phyloP scores from a whole-genome alignment of 2,329 filamentous ascomycete species.

The Claviceps monticola region DNA sequence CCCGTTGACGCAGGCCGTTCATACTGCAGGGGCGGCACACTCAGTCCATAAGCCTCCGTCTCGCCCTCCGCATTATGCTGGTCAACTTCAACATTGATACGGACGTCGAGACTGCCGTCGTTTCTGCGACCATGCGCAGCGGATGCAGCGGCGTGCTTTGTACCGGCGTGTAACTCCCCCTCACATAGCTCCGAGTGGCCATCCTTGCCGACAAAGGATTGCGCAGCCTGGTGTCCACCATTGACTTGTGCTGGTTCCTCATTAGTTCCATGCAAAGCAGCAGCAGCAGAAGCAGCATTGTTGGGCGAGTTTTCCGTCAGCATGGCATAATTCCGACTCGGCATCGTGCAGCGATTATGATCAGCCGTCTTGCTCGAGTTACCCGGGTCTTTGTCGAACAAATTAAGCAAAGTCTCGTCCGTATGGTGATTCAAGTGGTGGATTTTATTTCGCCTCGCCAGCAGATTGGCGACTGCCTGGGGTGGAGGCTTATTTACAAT shows the following conservation, averaged over 20 bases:
- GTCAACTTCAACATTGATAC: conserved; percentile 75
- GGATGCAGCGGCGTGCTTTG: conserved; percentile 59
- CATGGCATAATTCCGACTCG: conserved; percentile 85
- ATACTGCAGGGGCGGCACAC: conserved; percentile 57
- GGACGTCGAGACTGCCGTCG: conserved; percentile 61
- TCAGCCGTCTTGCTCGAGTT: conserved; percentile 55
- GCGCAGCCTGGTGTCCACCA: conserved; percentile 7
- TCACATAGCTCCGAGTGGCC: conserved; percentile 58
- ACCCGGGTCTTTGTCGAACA: conserved; percentile 85
- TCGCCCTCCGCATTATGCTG: conserved; percentile 68
- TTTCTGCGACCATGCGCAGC: conserved; percentile 37
- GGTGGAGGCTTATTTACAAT: conserved; percentile 94
- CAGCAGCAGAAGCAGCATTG: conserved; percentile 16
- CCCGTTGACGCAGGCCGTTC: conserved; percentile 2
- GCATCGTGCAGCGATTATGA: conserved; percentile 77
- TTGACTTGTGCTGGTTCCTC: conserved; percentile 13
- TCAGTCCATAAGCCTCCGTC: conserved; percentile 72
- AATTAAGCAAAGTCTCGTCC: conserved; percentile 83
- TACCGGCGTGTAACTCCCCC: conserved; percentile 69
- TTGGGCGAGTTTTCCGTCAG: conserved; percentile 75
- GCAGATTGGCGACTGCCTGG: conserved; percentile 72
- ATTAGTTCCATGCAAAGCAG: conserved; percentile 3
- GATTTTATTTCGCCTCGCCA: conserved; percentile 79
- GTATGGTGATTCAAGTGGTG: conserved; percentile 58
- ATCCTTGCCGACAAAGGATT: conserved; percentile 36